Conservation (phyloP, 202 grass and related monocot genomes). For the Cymbopogon flexuosus region DNA sequence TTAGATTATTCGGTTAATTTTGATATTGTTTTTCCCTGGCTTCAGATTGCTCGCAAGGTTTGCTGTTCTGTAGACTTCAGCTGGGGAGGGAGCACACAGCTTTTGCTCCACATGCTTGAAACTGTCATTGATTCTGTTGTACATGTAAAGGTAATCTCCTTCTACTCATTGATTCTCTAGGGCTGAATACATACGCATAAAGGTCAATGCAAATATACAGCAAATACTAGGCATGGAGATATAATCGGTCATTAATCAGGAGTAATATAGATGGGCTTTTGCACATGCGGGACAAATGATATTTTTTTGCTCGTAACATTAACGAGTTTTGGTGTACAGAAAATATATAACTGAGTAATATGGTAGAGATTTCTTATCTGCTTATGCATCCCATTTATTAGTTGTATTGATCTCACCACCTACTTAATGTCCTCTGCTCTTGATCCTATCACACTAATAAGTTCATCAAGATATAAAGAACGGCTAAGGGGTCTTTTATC, state of each 20-base stretch:
- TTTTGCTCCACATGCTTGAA: slow-evolving; percentile 49
- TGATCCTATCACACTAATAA: neutral
- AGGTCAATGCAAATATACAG: neutral
- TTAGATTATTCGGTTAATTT: slow-evolving; percentile 10
- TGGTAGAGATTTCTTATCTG: neutral
- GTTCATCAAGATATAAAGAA: neutral
- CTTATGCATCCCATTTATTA: neutral
- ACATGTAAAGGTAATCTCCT: slow-evolving; percentile 53
- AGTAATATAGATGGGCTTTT: neutral
- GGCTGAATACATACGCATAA: neutral
- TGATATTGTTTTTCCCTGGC: slow-evolving; percentile 4
- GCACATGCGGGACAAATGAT: neutral
- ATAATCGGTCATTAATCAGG: neutral
- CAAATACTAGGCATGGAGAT: neutral
- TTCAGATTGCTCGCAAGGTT: slow-evolving; percentile 62
- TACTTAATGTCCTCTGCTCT: neutral
- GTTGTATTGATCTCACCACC: neutral
- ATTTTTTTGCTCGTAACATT: neutral
- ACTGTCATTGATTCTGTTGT: slow-evolving; percentile 31
- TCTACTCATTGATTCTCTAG: neutral
- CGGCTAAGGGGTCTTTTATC: neutral
- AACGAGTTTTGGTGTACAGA: neutral
- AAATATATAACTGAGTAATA: neutral
- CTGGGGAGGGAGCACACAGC: slow-evolving; percentile 37
- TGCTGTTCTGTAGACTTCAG: slow-evolving; percentile 51